Base-by-base conservation (phyloP, 164 flowering plant genomes). In the Chimonanthus salicifolius region DNA sequence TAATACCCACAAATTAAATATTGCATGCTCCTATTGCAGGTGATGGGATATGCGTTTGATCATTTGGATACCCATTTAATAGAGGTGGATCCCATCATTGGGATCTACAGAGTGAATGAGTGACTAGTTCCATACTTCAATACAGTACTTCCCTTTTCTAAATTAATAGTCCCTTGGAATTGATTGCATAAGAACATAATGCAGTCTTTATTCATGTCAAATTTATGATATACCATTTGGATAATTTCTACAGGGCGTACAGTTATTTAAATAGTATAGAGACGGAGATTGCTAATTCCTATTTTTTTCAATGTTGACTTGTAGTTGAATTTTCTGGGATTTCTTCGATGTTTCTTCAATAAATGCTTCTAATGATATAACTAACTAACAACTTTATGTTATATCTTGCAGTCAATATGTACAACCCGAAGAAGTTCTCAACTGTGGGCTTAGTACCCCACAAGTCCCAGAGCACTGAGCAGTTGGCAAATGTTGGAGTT, bases 391-490 rank as follows among this genome's bases (percentile, higher is more conserved):
- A 44, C 47, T 13, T 6, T 16, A 11, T 71, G 13, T 18, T 13
- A 46, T 16, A 48, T 50, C 46, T 46, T 78, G 74, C 79, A 77
- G 82, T 47, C 43, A 79, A 66, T 68, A 87, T 88, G 89, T 87
- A 83, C 79, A 86, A 87, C 67, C 79, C 87, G n/a, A 85, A 87
- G 76, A 86, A 85, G 51, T 75, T 86, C 70, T 84, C 91, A 18
- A 79, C 82, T 60, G 75, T 83, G 62, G 83, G 76, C 67, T 72
- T 87, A 68, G 81, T 87, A 68, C 79, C 87, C 4, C 87, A 85
- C 70, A 84, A 84, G 74, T 10, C 77, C 54, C 88, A 85, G 74
- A 81, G 80, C 64, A 62, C 79, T 63, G 88, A 88, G 68, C 84
- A 75, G 72, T 58, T 71, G 50, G 78, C 83, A 58, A 82, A 73